Conservation (phyloP, 192 early-diverging fungal species). For the Blastocladiella britannica region DNA sequence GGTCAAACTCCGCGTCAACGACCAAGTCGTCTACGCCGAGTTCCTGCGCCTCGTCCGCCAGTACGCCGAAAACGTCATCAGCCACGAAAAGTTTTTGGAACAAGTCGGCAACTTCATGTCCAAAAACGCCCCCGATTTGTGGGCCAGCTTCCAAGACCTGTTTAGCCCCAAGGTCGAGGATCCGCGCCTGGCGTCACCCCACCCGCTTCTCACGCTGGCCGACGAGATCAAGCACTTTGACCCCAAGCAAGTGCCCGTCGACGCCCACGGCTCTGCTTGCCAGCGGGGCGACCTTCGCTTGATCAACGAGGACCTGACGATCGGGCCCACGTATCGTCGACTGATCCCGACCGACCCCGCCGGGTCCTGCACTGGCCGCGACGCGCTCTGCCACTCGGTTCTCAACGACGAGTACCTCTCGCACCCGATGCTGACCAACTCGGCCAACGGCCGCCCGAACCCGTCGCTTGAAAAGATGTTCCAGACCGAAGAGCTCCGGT, state of each 20-base stretch:
- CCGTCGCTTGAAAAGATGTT: conserved; percentile 81
- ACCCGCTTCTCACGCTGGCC: too few species aligned
- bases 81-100: conserved; percentile 61
- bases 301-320: too few species aligned
- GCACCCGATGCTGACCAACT: conserved; percentile 45
- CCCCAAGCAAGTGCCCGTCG: too few species aligned
- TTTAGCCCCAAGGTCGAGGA: too few species aligned
- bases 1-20: conserved; percentile 63
- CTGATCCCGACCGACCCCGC: conserved; percentile 18
- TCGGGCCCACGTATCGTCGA: conserved; percentile 13
- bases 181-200: too few species aligned
- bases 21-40: conserved; percentile 79
- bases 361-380: conserved; percentile 71
- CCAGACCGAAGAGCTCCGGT: conserved; percentile 89
- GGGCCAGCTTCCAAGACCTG: neutral
- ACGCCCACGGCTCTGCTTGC: too few species aligned
- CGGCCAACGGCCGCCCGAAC: conserved; percentile 82
- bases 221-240: too few species aligned
- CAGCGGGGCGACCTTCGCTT: too few species aligned
- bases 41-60: conserved; percentile 89
- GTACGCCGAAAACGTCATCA: conserved; percentile 83
- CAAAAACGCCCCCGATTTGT: conserved; percentile 18
- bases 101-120: conserved; percentile 66
- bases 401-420: conserved; percentile 93
- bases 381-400: conserved; percentile 74